Conservation (phyloP, 169 alveolate species). For the Condylostoma magnum region DNA sequence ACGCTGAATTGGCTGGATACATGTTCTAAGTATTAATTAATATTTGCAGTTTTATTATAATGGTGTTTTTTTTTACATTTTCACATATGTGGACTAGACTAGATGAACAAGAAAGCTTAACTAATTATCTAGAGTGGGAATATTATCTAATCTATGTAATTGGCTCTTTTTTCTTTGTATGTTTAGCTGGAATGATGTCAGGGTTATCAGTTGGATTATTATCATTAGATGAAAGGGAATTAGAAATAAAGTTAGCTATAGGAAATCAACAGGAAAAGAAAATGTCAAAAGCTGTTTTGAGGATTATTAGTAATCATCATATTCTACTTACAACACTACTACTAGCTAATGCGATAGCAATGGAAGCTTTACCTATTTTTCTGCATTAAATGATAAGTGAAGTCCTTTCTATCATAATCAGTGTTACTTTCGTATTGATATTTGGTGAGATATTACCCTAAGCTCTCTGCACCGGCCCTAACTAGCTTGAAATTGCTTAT, state of each 20-base stretch:
- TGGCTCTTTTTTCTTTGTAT: neutral
- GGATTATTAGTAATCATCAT: conserved; percentile 81
- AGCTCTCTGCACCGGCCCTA: conserved; percentile 92
- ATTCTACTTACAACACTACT: conserved; percentile 86
- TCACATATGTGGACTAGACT: too few relatives aligned
- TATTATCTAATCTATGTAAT: neutral
- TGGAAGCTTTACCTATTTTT: conserved; percentile 93
- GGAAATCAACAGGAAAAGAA: conserved; percentile 81
- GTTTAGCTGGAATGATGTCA: conserved; percentile 86
- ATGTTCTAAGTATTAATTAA: too few relatives aligned
- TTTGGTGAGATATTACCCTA: conserved; percentile 95
- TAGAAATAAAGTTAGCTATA: conserved; percentile 76
- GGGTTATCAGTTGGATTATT: conserved; percentile 93
- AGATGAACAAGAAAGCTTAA: too few relatives aligned
- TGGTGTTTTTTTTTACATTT: too few relatives aligned
- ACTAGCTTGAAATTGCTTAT: conserved; percentile 87
- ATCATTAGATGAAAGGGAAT: conserved; percentile 86
- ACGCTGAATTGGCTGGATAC: too few relatives aligned
- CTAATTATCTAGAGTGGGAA: too few relatives aligned
- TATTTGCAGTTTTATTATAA: too few relatives aligned
- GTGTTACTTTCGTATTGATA: conserved; percentile 83
- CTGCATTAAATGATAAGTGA: conserved; percentile 87
- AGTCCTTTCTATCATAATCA: conserved; percentile 74
- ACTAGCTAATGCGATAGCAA: conserved; percentile 86
- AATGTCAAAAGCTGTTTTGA: conserved; percentile 60